These are phyloP conservation scores for Sporothrix curviconia DNA, from an alignment of 2,329 filamentous ascomycete genomes.

Conservation along the genomic window DNA sequence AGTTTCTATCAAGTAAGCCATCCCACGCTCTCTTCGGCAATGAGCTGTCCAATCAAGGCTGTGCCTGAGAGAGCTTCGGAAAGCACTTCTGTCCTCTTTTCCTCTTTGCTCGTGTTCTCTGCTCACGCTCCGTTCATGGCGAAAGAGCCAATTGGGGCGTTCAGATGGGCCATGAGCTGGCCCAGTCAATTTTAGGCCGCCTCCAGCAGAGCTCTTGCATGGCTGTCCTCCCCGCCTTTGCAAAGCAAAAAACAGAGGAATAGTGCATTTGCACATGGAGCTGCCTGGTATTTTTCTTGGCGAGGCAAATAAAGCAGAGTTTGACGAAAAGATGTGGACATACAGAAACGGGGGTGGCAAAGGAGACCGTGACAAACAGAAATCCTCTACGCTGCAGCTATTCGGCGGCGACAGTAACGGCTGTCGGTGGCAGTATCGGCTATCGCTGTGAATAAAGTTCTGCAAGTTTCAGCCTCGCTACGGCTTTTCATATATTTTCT, in stretches of 20 bases:
- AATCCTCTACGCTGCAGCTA: constrained; percentile 1
- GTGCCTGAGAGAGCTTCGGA: background rate
- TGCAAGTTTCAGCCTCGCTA: background rate
- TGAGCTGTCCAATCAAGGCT: too few species aligned
- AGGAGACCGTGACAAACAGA: background rate
- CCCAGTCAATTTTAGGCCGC: background rate
- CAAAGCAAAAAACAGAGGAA: background rate
- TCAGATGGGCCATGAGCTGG: background rate
- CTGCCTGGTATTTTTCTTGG: too few species aligned
- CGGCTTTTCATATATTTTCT: background rate
- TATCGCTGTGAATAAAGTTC: too few species aligned
- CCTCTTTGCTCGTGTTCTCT: background rate
- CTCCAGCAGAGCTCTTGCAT: background rate
- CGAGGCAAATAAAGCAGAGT: background rate
- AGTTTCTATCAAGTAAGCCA: constrained; percentile 3
- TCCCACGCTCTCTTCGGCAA: too few species aligned
- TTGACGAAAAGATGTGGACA: background rate
- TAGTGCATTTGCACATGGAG: too few species aligned
- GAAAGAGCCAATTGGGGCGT: constrained; percentile 10
- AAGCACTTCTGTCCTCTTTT: background rate
- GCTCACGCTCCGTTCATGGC: background rate
- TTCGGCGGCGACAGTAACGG: background rate
- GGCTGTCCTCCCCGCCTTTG: background rate
- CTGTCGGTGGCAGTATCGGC: too few species aligned
- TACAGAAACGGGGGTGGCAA: background rate